Percentiles rank a stretch among this genome's conserved stretches.
phyloP scores from a whole-genome alignment of 176 grass and related monocot genomes.

The Ensete glaucum region DNA sequence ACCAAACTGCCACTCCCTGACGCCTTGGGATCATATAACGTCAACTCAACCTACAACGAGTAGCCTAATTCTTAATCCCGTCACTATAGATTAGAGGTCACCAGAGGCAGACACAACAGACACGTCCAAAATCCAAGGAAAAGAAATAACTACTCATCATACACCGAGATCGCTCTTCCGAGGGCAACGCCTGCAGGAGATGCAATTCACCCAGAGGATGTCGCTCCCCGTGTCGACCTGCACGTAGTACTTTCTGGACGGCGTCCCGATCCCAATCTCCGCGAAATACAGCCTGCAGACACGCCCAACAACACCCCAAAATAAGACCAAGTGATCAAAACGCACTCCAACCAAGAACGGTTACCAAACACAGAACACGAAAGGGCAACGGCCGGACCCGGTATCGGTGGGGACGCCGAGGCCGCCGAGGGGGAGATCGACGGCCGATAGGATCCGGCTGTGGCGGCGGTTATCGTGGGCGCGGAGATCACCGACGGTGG shows the following conservation, averaged over 20 bases:
- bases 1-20: constrained; percentile 46
- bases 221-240: constrained; percentile 98
- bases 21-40: constrained; percentile 64
- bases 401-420: constrained; percentile 63
- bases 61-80: neutral
- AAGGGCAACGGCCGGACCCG: constrained; percentile 33
- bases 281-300: constrained; percentile 64
- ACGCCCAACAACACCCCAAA: neutral
- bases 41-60: constrained; percentile 59
- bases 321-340: neutral
- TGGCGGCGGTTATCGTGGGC: constrained; percentile 45
- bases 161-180: constrained; percentile 81
- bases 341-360: neutral
- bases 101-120: neutral
- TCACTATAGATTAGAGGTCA: neutral
- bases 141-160: neutral
- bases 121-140: constrained; percentile 3
- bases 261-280: constrained; percentile 62
- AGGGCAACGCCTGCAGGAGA: constrained; percentile 67
- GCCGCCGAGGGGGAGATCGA: constrained; percentile 72
- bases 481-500: constrained; percentile 32
- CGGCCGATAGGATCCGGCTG: constrained; percentile 36
- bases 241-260: constrained; percentile 74
- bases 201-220: constrained; percentile 91
- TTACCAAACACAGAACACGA: constrained; percentile 5